Base-by-base conservation (phyloP, 129 eudicot species). In the Flaveria robusta region DNA sequence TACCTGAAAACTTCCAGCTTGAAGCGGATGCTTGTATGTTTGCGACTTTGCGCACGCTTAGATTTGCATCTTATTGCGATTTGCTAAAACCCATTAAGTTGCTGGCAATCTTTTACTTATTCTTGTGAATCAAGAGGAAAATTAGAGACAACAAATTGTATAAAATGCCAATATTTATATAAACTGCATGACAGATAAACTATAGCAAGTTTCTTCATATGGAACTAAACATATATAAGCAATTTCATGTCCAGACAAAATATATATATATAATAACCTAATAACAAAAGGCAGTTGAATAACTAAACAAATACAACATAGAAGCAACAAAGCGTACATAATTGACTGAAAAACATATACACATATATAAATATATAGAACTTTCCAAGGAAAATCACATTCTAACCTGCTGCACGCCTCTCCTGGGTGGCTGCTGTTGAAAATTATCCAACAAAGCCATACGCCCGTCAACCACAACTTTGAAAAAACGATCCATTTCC, bases 361-460 rank as follows among this genome's bases (percentile, higher is more conserved):
- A 79, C 27, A 71, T 9, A 42, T 8, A 46, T 10, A 37, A 9
- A 34, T 37, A 51, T 66, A 52, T 8, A 1, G 3, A 64, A 49
- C 65, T 37, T 59, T 42, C 20, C 74, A 39, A 15, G n/a, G 68
- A 29, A 39, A 51, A 12, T 80, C 75, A 80, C 84, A 80, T 80
- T 74, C 84, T 74, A 56, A 74, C 84, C 70, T 80, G 84, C 43
- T 80, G 84, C 75, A 80, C 43, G 4, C 84, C 84, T 43, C 55
- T 74, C 26, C 75, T 80, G 2, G 75, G 84, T 15, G 70, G 70
- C 66, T 67, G 63, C 31, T 66, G 71, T 67, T 80, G 84, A 41
- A 95, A 89, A 74, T 89, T 95, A 55, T 87, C 78, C 60, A 95
- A 86, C 87, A 95, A 88, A 2, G 94, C 90, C 83, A 86, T 87